Percentiles rank a stretch among this genome's conserved stretches.
These are phyloP conservation scores for Coelastrella sp. DNA, from an alignment of 139 green algal species.

Conservation along the genomic window DNA sequence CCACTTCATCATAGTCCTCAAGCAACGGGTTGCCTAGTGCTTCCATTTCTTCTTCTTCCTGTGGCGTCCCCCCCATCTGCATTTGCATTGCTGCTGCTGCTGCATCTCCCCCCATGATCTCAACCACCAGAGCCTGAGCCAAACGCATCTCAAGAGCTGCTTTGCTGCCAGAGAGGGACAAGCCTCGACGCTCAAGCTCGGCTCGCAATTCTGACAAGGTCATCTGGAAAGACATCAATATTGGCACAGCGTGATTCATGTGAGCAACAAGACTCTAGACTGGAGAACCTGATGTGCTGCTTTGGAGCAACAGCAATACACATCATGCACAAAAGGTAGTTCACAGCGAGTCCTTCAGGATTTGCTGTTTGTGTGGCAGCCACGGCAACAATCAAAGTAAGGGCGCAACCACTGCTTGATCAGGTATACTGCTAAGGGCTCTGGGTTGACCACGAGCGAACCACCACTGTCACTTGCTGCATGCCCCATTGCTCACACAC, in stretches of 20 bases:
- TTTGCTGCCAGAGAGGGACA: conserved; percentile 35
- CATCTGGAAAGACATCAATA: conserved; percentile 36
- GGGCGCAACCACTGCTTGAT: too few relatives aligned
- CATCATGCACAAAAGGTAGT: too few relatives aligned
- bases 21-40: background rate
- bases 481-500: too few relatives aligned
- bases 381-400: too few relatives aligned
- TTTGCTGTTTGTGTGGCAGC: background rate
- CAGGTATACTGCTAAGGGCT: too few relatives aligned
- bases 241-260: background rate
- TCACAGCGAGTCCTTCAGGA: background rate
- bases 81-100: conserved; percentile 14
- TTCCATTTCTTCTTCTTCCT: background rate
- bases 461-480: too few relatives aligned
- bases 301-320: too few relatives aligned
- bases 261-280: too few relatives aligned
- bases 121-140: conserved; percentile 35
- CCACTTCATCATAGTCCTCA: conserved; percentile 28
- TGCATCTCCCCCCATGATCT: conserved; percentile 20
- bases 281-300: too few relatives aligned
- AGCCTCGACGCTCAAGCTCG: conserved; percentile 20
- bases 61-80: background rate
- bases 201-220: conserved; percentile 23
- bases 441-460: too few relatives aligned
- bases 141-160: conserved; percentile 31